Base-by-base conservation (phyloP, 1,284 basidiomycete species). In the Cryptococcus floricola region DNA sequence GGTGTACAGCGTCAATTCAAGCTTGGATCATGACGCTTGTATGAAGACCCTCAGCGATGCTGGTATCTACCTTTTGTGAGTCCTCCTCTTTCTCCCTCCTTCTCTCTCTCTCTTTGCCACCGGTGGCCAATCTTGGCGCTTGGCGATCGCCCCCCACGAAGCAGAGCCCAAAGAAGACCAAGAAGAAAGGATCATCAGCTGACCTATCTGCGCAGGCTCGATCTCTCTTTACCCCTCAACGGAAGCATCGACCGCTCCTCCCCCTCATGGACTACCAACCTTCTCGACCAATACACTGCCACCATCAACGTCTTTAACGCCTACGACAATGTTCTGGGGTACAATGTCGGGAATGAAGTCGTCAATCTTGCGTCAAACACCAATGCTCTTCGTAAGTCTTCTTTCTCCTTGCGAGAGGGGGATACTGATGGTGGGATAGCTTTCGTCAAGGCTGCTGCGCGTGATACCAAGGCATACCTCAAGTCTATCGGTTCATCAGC, bases 281-380 rank as follows among this genome's bases (percentile, higher is more conserved):
- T 95, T n/a, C 79, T 91, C 39, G 81, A 91, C 73, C 80, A 86
- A 58, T 95, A 94, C 76, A 82, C 87, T 57, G 73, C 73, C 34
- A 93, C 90, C 34, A 88, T 94, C 65, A 80, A 91, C 62, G 80
- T 78, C 0, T 94, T 95, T 79, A 80, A 80, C 52, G 63, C 87
- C 69, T 94, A 93, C 67, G 83, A 88, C 79, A 93, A 93, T 65
- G 82, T 92, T 37, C 78, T 92, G 52, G 89, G 85, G 2, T 84
- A 73, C 79, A 93, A 93, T 70, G 81, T 96, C 56, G 92, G 91
- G 18, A 96, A 96, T 73, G 92, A 95, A 75, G 88, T 93, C 18
- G 83, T 93, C 60, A 84, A 81, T 34, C 71, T 69, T 18, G 55
- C 80, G 23, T 80, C 82, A 50, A 82, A 80, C 59, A 89, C 88